Evolutionary conservation across 345 rosid species (phyloP).

Genomic region (Eucalyptus pauciflora): DNA sequence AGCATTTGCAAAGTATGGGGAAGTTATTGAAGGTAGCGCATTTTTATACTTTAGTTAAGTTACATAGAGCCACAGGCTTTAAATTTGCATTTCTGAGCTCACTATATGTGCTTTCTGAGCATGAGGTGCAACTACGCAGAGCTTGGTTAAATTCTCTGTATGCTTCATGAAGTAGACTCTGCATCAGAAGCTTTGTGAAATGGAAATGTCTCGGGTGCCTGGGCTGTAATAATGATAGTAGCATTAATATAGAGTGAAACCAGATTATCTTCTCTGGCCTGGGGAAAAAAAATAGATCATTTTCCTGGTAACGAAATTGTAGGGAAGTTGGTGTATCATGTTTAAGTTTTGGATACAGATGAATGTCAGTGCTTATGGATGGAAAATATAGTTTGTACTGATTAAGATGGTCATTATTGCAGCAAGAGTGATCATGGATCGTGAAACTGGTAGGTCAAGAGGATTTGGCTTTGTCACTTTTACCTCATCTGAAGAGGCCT

Average conservation of each 20-base stretch:
- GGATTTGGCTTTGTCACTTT: conserved; percentile 88
- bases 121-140: neutral
- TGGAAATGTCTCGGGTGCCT: neutral
- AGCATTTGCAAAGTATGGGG: conserved; percentile 72
- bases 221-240: neutral
- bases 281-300: neutral
- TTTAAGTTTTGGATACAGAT: neutral
- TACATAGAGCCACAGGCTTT: neutral
- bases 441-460: conserved; percentile 87
- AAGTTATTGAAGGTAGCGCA: conserved; percentile 57
- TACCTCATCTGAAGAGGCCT: conserved; percentile 60
- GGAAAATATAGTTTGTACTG: neutral
- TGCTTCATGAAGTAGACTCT: neutral
- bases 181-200: neutral
- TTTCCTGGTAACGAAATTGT: neutral
- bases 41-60: neutral
- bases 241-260: neutral
- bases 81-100: neutral
- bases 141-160: neutral
- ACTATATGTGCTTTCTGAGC: neutral
- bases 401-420: neutral
- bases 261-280: neutral
- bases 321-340: neutral
- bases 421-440: conserved; percentile 87
- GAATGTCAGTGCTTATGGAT: neutral